Conservation (phyloP, 805 yeast species). For the Barnettozyma sucrosica region DNA sequence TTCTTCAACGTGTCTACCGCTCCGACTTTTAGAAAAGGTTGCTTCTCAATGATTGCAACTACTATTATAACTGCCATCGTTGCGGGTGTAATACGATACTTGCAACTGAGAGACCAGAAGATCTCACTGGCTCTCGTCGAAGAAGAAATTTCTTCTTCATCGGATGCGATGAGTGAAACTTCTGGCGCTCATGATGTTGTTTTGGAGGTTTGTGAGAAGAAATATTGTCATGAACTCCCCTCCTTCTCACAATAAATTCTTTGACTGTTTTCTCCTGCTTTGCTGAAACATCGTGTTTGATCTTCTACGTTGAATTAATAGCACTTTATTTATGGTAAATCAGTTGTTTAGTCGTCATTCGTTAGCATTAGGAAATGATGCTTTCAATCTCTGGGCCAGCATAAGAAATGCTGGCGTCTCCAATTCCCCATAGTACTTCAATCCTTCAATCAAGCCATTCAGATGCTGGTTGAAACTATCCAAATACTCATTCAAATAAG, state of each 20-base stretch:
- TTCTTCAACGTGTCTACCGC: constrained; percentile 48
- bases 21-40: constrained; percentile 47
- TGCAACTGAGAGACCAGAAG: constrained; percentile 35
- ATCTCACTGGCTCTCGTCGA: constrained; percentile 1
- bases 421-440: constrained; percentile 42
- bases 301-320: no score
- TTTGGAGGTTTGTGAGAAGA: neutral
- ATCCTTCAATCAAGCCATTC: constrained; percentile 39
- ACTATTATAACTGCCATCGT: constrained; percentile 36
- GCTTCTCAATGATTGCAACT: constrained; percentile 54
- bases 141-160: neutral
- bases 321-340: neutral
- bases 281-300: neutral
- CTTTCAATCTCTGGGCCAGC: constrained; percentile 39
- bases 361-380: constrained; percentile 20
- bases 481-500: constrained; percentile 37
- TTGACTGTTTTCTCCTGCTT: neutral
- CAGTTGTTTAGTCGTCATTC: neutral
- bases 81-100: constrained; percentile 35
- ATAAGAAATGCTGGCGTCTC: constrained; percentile 42
- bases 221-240: neutral
- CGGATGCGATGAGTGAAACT: neutral
- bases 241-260: no score
- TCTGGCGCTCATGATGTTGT: neutral
- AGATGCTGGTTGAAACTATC: constrained; percentile 40